These are phyloP conservation scores for Phaeodactylum tricornutum DNA, from an alignment of 108 stramenopile species.

Conservation along the genomic window DNA sequence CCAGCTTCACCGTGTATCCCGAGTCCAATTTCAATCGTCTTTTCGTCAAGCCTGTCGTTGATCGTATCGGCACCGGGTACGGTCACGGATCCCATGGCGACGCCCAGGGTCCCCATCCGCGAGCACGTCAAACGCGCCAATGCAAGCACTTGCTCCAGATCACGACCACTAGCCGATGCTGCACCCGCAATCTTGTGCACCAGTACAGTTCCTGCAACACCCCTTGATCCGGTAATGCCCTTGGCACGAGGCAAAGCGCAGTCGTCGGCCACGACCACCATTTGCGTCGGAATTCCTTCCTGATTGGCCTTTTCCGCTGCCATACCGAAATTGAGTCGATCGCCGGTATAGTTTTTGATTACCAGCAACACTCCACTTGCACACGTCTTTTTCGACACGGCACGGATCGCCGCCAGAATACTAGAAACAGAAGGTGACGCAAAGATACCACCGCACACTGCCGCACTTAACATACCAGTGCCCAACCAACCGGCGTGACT, in stretches of 20 bases:
- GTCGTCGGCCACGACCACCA: conserved; percentile 95
- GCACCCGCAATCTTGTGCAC: conserved; percentile 96
- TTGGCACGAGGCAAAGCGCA: conserved; percentile 81
- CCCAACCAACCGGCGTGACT: conserved; percentile 94
- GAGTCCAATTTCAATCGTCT: conserved; percentile 85
- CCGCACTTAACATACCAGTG: conserved; percentile 87
- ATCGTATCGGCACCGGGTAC: conserved; percentile 77
- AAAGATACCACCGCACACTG: conserved; percentile 95
- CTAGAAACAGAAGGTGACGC: conserved; percentile 83
- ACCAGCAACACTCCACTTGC: conserved; percentile 74
- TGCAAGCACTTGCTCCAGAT: conserved; percentile 56
- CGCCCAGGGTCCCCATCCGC: conserved; percentile 82
- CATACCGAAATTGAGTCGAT: conserved; percentile 97
- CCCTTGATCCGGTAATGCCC: conserved; percentile 93
- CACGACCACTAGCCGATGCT: conserved; percentile 62
- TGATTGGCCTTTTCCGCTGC: conserved; percentile 81
- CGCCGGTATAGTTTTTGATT: conserved; percentile 98
- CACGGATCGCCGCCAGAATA: conserved; percentile 88
- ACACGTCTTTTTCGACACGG: conserved; percentile 42
- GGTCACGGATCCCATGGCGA: conserved; percentile 83
- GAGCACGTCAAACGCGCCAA: conserved; percentile 45
- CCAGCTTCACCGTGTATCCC: conserved; percentile 99
- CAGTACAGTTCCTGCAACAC: conserved; percentile 94
- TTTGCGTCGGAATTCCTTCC: conserved; percentile 53
- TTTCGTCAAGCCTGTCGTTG: conserved; percentile 58